Base-by-base conservation (phyloP, 169 alveolate species). In the Miamiensis avidus region DNA sequence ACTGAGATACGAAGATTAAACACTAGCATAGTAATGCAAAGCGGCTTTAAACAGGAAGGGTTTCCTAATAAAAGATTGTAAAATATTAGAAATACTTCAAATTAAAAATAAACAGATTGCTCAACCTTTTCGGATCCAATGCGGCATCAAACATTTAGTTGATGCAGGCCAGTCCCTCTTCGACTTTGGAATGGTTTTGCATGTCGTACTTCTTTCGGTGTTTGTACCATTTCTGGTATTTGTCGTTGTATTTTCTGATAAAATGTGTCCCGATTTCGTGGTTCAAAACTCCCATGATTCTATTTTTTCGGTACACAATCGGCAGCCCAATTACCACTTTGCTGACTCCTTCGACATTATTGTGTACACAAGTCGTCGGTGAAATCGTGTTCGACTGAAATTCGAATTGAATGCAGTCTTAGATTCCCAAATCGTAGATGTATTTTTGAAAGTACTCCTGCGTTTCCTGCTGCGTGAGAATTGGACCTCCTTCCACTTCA, bases 231-330 rank as follows among this genome's bases (percentile, higher is more conserved):
- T 34, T 76, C 75, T 91, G 34, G 31, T 79, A 78, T 32, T 78
- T 79, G 73, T 91, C 93, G 76, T 91, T 91, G 20, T 77, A 81
- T 84, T 89, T 82, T 75, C 95, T 34, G 29, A 91, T 33, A 74
- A 91, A 91, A 75, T 91, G 95, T 27, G 95, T 91, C 0, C 95
- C 95, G 0, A 91, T 91, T 75, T 91, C 95, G 81, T 91, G 95
- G 82, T 91, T 89, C 65, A 91, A 49, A 0, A 91, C 95, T 34
- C 95, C 95, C 69, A 69, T 65, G 0, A 91, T 89, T 65, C 93
- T 86, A 72, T 87, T 85, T n/a, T 78, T 82, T 33, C 95, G 31
- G 77, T 91, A 91, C 32, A 83, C 83, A 6, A 88, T 86, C 0
- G 95, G 95, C 33, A 91, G 77, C n/a, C 89, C 89, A 25, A 91